Base-by-base conservation (phyloP, 805 yeast species). In the Wickerhamiella azymoides region DNA sequence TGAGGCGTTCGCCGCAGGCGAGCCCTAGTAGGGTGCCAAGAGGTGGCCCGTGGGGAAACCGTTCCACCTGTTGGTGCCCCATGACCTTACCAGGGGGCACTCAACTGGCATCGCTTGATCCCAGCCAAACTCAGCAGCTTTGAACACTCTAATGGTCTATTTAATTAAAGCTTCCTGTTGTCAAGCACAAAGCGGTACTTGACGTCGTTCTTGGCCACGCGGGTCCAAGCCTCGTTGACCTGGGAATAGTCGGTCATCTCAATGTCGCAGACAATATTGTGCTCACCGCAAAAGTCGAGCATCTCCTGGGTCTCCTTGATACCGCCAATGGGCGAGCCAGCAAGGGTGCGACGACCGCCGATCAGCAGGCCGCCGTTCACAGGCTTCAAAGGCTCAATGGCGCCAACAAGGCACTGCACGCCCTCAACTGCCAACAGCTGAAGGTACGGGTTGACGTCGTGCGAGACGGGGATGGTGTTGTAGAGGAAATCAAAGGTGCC, bases 251-350 rank as follows among this genome's bases (percentile, higher is more conserved):
- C 74, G 45, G 80, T 63, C 24, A 67, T 65, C 62, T 79, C 84
- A 46, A 73, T 68, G 80, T 82, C 77, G n/a, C 84, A 78, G 47
- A 66, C 67, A 54, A 80, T 66, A 35, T 68, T 62, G 54, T 77
- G 68, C 54, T 76, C 68, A 14, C 73, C 75, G 14, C 86, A 82
- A 50, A 81, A 57, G 37, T 76, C 65, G 54, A 83, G 68, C 76
- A 82, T 72, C 53, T 79, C 80, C 39, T 68, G 58, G 52, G 80
- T 80, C 63, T 80, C 88, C 42, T 61, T 60, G 59, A 77, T 76
- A 39, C 79, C 71, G 79, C 89, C 59, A 74, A 65, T 64, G 48
- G 70, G 68, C 10, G 85, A 77, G 14, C 81, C 69, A 46, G 53
- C 46, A 13, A 53, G 27, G 26, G 47, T 19, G 9, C 42, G 36